Evolutionary conservation across 805 yeast species (phyloP).

Genomic region (Grigorovia yakushimaensis): DNA sequence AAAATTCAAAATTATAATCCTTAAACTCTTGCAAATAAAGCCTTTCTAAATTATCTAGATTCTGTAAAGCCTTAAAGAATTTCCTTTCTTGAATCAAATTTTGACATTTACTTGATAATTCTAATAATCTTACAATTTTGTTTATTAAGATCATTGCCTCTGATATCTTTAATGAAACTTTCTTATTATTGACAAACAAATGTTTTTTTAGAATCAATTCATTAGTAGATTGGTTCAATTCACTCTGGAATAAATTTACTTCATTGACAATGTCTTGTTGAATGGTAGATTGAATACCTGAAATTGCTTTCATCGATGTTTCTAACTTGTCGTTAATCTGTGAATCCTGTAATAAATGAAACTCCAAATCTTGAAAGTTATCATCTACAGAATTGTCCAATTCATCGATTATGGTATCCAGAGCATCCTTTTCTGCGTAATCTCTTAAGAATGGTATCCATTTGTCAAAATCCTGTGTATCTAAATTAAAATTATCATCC

Average conservation of each 20-base stretch:
- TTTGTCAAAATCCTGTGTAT: constrained; percentile 23
- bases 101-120: constrained; percentile 76
- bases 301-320: constrained; percentile 52
- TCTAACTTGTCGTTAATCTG: constrained; percentile 27
- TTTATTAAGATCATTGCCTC: constrained; percentile 63
- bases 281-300: constrained; percentile 49
- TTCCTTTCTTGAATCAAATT: constrained; percentile 65
- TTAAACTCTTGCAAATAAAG: constrained; percentile 62
- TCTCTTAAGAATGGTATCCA: constrained; percentile 28
- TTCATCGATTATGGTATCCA: constrained; percentile 20
- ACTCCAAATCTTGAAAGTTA: constrained; percentile 26
- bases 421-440: constrained; percentile 19
- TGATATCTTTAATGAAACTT: constrained; percentile 54
- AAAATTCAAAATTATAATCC: constrained; percentile 52
- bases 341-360: constrained; percentile 25
- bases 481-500: constrained; percentile 11
- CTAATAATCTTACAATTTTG: constrained; percentile 70
- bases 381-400: constrained; percentile 26
- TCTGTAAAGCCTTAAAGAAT: constrained; percentile 79
- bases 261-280: constrained; percentile 42
- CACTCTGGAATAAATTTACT: constrained; percentile 45
- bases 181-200: constrained; percentile 47
- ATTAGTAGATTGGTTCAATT: constrained; percentile 54
- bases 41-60: constrained; percentile 62
- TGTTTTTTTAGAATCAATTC: constrained; percentile 56